phyloP scores from a whole-genome alignment of 148 eudicot species.

The Polygonum maritimum region DNA sequence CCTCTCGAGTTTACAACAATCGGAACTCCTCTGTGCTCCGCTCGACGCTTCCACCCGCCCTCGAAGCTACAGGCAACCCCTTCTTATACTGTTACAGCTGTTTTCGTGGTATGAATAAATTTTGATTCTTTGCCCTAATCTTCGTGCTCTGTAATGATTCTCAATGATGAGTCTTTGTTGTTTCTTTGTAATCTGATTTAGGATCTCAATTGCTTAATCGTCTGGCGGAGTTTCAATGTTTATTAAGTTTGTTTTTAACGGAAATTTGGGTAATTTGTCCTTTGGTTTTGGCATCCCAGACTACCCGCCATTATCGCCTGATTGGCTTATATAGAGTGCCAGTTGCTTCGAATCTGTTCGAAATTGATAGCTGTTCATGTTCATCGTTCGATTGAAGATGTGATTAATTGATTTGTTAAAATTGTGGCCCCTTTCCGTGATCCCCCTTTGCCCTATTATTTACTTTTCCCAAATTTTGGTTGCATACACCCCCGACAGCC shows the following conservation, averaged over 20 bases:
- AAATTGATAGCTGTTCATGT: not conserved
- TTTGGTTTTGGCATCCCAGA: not conserved
- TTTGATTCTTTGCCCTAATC: not conserved
- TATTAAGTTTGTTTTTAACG: not conserved
- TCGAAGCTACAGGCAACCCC: not conserved
- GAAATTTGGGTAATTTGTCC: not conserved
- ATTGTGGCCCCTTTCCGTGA: not conserved
- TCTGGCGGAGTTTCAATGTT: not conserved
- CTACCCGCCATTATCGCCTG: slow-evolving; percentile 3
- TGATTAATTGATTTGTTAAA: not conserved
- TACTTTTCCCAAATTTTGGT: not conserved
- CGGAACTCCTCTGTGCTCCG: not conserved
- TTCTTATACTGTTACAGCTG: not conserved
- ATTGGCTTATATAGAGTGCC: not conserved
- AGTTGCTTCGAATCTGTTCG: not conserved
- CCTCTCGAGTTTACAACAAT: not conserved
- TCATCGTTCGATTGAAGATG: not conserved
- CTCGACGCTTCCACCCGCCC: not conserved
- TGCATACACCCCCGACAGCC: not conserved
- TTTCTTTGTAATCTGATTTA: not conserved
- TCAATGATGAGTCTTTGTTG: not conserved
- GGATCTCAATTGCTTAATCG: not conserved
- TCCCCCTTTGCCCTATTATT: not conserved
- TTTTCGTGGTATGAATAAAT: not conserved
- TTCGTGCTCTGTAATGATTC: not conserved